Evolutionary conservation across 139 green algal genomes (phyloP).

Genomic region (Closterium sp.): DNA sequence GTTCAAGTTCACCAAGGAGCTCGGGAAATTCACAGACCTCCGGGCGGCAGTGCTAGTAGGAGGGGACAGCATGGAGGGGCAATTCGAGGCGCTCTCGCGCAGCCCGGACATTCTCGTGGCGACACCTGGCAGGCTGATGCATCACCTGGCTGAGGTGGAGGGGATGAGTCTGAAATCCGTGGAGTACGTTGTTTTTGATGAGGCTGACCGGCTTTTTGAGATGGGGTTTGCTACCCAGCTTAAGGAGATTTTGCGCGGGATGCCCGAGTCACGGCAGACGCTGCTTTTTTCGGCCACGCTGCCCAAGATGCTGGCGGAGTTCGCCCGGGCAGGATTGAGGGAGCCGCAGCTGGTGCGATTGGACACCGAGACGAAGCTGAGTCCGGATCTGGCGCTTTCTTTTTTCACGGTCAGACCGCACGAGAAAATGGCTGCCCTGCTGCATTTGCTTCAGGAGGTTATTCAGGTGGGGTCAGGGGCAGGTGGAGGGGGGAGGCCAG

Average conservation of each 20-base stretch:
- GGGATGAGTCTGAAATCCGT: constrained; percentile 57
- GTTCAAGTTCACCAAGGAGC: constrained; percentile 76
- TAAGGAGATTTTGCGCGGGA: constrained; percentile 68
- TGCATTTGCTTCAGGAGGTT: constrained; percentile 81
- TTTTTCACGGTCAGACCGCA: constrained; percentile 64
- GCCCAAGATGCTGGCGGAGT: constrained; percentile 86
- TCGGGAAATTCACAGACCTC: constrained; percentile 76
- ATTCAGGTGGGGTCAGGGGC: constrained; percentile 48
- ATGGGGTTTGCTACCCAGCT: constrained; percentile 95
- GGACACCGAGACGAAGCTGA: constrained; percentile 87
- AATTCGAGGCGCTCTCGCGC: constrained; percentile 45
- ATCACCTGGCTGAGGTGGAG: constrained; percentile 75
- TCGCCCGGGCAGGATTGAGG: constrained; percentile 80
- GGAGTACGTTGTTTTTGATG: constrained; percentile 86
- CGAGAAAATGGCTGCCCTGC: constrained; percentile 87
- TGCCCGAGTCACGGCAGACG: constrained; percentile 72
- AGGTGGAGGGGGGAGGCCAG: background rate
- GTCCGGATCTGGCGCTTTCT: constrained; percentile 75
- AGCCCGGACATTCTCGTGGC: constrained; percentile 94
- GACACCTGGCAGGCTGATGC: constrained; percentile 88
- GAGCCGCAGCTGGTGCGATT: constrained; percentile 88
- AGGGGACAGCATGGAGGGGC: constrained; percentile 89
- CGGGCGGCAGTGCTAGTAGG: constrained; percentile 82
- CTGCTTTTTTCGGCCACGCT: constrained; percentile 96
- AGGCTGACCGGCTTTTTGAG: constrained; percentile 96